phyloP scores from a whole-genome alignment of 2,329 filamentous ascomycete species.

The Metarhizium guizhouense region DNA sequence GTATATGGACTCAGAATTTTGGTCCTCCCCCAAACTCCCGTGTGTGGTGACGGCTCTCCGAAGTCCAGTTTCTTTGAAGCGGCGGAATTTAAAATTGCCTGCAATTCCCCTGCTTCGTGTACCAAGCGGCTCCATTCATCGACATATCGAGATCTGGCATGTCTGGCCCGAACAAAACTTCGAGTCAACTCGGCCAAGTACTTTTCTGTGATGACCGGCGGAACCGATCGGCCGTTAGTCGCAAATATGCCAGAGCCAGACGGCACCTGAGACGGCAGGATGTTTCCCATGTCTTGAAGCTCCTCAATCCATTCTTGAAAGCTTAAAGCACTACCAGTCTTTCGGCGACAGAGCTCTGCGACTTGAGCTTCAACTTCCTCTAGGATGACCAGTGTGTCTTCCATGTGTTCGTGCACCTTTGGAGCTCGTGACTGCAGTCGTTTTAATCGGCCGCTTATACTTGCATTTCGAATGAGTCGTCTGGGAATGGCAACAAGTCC shows the following conservation, averaged over 20 bases:
- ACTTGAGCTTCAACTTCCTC: slow-evolving; percentile 79
- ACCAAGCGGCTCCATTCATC: slow-evolving; percentile 81
- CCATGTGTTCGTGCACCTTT: slow-evolving; percentile 75
- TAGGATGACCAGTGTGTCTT: slow-evolving; percentile 70
- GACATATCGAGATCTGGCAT: slow-evolving; percentile 73
- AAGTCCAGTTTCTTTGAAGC: slow-evolving; percentile 76
- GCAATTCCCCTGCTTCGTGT: slow-evolving; percentile 62
- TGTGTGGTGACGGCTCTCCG: slow-evolving; percentile 45
- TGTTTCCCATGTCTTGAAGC: slow-evolving; percentile 64
- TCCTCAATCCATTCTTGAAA: slow-evolving; percentile 97
- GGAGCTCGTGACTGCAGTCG: slow-evolving; percentile 73
- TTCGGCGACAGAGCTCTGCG: slow-evolving; percentile 67
- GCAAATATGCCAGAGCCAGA: slow-evolving; percentile 29
- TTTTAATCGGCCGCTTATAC: slow-evolving; percentile 63
- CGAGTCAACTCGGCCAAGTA: slow-evolving; percentile 87
- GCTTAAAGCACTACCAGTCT: slow-evolving; percentile 64
- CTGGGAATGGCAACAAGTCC: slow-evolving; percentile 87
- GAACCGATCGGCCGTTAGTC: slow-evolving; percentile 43
- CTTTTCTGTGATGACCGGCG: slow-evolving; percentile 81
- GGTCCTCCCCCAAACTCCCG: slow-evolving; percentile 43
- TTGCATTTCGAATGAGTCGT: slow-evolving; percentile 69
- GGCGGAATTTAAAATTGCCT: slow-evolving; percentile 75
- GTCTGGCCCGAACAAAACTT: slow-evolving; percentile 70
- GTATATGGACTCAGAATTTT: slow-evolving; percentile 70
- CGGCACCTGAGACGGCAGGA: slow-evolving; percentile 52